A percentile compares a stretch with the other conserved stretches of the same genome.
Conservation (phyloP, 208 protist species). For the Leishmania tropica region DNA sequence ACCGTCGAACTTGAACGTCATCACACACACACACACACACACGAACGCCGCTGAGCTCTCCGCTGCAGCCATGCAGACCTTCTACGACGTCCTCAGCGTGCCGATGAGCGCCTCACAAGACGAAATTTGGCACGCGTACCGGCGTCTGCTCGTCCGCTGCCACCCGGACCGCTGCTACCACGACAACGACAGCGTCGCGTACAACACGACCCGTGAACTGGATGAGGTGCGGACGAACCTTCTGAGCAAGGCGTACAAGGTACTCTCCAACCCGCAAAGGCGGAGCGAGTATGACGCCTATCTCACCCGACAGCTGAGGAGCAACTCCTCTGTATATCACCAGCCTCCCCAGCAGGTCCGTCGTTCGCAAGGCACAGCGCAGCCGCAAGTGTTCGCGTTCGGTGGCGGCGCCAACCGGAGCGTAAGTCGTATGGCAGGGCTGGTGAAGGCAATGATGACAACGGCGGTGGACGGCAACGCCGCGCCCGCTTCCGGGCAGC, state of each 20-base stretch:
- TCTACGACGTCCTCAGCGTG: constrained; percentile 34
- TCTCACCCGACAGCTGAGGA: neutral
- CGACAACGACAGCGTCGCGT: constrained; percentile 38
- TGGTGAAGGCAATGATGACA: neutral
- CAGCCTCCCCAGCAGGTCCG: neutral
- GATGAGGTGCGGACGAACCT: constrained; percentile 10
- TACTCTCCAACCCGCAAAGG: constrained; percentile 17
- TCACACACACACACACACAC: neutral
- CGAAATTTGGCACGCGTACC: constrained; percentile 21
- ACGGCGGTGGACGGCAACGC: neutral
- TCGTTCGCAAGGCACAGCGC: neutral
- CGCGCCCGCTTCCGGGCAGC: neutral
- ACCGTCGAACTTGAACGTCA: neutral
- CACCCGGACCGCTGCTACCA: constrained; percentile 28
- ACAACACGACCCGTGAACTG: constrained; percentile 4
- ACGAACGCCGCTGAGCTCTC: neutral
- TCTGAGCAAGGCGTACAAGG: constrained; percentile 11
- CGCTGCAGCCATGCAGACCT: constrained; percentile 18
- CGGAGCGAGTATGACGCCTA: constrained; percentile 23
- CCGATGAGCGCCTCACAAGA: constrained; percentile 22
- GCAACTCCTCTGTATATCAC: neutral
- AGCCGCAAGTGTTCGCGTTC: neutral
- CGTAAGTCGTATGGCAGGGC: neutral
- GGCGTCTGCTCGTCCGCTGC: constrained; percentile 13
- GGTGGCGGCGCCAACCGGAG: neutral